Base-by-base conservation (phyloP, 371 early-diverging fungal genomes). In the Mucor plumbeus region DNA sequence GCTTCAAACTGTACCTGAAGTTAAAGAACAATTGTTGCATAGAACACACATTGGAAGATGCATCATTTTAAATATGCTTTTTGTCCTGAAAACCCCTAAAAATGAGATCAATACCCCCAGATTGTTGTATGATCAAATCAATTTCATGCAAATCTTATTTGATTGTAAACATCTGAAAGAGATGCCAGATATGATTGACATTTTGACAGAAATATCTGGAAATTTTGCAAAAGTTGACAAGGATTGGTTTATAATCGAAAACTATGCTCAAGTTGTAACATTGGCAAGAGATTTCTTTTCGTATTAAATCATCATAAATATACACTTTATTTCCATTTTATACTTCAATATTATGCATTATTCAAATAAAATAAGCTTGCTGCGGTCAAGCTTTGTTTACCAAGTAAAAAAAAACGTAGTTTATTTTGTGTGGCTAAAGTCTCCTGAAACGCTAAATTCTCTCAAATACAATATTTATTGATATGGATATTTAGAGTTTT, bases 21-120 rank as follows among this genome's bases (percentile, higher is more conserved):
- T 61, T 3, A 61, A 61, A 17, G 17, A 48, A 13, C 36, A 61
- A 36, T 38, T 61, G 11, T 8, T 61, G 7, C 53, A 61, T 38
- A 17, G 14, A 7, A 61, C 62, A 1, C 2, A 11, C 1, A 50
- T 61, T 38, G 62, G 62, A 17, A 47, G 62, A 38, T 15, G 19
- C 3, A 19, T 50, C 34, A 17, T 21, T 1, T 0, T 21, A 8
- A 35, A 26, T n/a, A 61, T 61, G 62, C 17, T 35, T 4, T 0
- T 2, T 14, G 35, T 55, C 4, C 15, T 55, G 31, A 35, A 55
- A 33, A 11, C 10, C 10, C 21, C 50, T 26, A 50, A 50, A 11
- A 50, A 50, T 19, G 11, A 50, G 50, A 21, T 50, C 4, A 50
- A 26, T 19, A 50, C 50, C 6, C 50, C 50, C 21, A 50, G 50